phyloP scores from a whole-genome alignment of 2,329 filamentous ascomycete species.

The Colletotrichum acutatum region DNA sequence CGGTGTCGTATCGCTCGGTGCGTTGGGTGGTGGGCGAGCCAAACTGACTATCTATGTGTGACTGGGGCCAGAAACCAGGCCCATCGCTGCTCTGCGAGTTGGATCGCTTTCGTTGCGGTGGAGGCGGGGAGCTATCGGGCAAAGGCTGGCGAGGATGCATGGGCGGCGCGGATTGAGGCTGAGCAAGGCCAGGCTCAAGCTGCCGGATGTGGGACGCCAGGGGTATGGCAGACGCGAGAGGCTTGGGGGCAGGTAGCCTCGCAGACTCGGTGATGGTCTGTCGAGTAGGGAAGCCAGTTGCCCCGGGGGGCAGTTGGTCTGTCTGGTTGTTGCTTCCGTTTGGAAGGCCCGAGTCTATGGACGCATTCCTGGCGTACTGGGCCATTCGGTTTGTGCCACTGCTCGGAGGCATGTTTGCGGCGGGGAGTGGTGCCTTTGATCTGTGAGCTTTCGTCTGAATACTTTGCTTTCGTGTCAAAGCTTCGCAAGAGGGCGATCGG shows the following conservation, averaged over 20 bases:
- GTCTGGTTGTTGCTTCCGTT: neutral
- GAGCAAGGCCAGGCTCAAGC: conserved; percentile 39
- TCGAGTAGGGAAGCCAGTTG: conserved; percentile 34
- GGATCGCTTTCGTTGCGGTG: conserved; percentile 34
- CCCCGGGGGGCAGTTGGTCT: conserved; percentile 2
- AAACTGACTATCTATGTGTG: conserved; percentile 32
- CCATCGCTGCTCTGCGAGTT: conserved; percentile 44
- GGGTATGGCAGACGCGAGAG: conserved; percentile 40
- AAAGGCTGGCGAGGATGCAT: conserved; percentile 38
- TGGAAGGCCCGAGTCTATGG: conserved; percentile 15
- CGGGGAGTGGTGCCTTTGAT: neutral
- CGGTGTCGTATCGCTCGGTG: conserved; percentile 23
- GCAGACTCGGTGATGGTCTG: conserved; percentile 47
- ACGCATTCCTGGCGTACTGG: conserved; percentile 34
- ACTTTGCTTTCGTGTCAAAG: neutral
- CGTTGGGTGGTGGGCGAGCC: conserved; percentile 32
- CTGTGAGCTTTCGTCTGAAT: neutral
- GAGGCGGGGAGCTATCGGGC: conserved; percentile 37
- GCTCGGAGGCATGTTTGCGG: conserved; percentile 32
- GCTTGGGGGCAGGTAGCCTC: conserved; percentile 48
- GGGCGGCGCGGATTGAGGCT: conserved; percentile 19
- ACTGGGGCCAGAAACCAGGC: conserved; percentile 34
- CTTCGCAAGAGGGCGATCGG: neutral
- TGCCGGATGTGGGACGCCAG: conserved; percentile 41
- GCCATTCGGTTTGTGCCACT: conserved; percentile 25